Percentiles rank a stretch among this genome's conserved stretches.
phyloP scores from a whole-genome alignment of 371 early-diverging fungal species.

The Furculomyces boomerangus region DNA sequence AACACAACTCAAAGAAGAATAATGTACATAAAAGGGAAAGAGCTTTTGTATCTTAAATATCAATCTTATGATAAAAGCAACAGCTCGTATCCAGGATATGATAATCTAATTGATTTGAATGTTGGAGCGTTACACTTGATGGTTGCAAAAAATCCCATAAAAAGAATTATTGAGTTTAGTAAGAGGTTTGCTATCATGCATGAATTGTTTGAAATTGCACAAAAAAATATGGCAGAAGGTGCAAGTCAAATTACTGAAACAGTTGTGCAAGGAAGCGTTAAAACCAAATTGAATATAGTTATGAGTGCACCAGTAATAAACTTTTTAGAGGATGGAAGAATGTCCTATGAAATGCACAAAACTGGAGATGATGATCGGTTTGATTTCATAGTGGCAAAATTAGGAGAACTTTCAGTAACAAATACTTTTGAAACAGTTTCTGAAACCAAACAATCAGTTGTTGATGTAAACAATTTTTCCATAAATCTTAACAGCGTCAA shows the following conservation, averaged over 20 bases:
- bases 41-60: slow-evolving; percentile 70
- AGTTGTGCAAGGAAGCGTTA: slow-evolving; percentile 37
- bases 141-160: slow-evolving; percentile 42
- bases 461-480: slow-evolving; percentile 20
- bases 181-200: slow-evolving; percentile 76
- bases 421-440: slow-evolving; percentile 39
- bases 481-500: slow-evolving; percentile 41
- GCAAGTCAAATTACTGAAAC: slow-evolving; percentile 58
- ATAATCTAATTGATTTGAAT: slow-evolving; percentile 51
- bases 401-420: slow-evolving; percentile 70
- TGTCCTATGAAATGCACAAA: slow-evolving; percentile 9
- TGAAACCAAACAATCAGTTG: slow-evolving; percentile 12
- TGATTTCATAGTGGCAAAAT: slow-evolving; percentile 52
- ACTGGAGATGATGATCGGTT: neutral
- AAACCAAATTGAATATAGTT: slow-evolving; percentile 64
- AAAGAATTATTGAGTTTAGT: slow-evolving; percentile 36
- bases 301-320: slow-evolving; percentile 81
- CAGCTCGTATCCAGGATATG: slow-evolving; percentile 60
- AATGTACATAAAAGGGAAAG: slow-evolving; percentile 71
- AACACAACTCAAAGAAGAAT: slow-evolving; percentile 26
- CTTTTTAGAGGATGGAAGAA: slow-evolving; percentile 46
- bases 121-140: slow-evolving; percentile 68
- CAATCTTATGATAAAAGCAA: slow-evolving; percentile 44
- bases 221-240: slow-evolving; percentile 60
- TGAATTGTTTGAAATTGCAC: slow-evolving; percentile 65